Evolutionary conservation across 2,329 filamentous ascomycete species (phyloP).

Genomic region (Biscogniauxia marginata): DNA sequence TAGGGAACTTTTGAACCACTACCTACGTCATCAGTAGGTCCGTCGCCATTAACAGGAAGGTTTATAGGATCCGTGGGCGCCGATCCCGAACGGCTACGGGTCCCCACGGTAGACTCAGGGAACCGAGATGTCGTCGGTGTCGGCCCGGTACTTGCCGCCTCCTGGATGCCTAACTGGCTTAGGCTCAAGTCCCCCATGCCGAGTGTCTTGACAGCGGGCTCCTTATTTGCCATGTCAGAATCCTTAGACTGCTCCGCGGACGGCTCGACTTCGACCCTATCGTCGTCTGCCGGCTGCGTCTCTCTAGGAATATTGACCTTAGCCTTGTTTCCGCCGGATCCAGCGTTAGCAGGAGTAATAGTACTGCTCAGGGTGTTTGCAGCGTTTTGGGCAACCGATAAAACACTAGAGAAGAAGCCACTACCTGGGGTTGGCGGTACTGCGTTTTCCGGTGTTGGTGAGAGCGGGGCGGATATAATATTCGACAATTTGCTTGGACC

Average conservation of each 20-base stretch:
- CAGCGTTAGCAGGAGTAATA: conserved; percentile 64
- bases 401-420: conserved; percentile 90
- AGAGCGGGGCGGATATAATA: conserved; percentile 68
- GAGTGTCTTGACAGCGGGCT: conserved; percentile 82
- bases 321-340: conserved; percentile 49
- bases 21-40: conserved; percentile 36
- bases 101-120: conserved; percentile 44
- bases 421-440: conserved; percentile 51
- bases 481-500: conserved; percentile 86
- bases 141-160: conserved; percentile 52
- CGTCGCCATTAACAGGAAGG: conserved; percentile 33
- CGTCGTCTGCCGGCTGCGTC: conserved; percentile 32
- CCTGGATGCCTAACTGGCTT: conserved; percentile 78
- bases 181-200: conserved; percentile 87
- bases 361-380: conserved; percentile 73
- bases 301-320: conserved; percentile 34
- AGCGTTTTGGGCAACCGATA: conserved; percentile 91
- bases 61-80: conserved; percentile 49
- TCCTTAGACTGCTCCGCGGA: conserved; percentile 40
- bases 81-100: conserved; percentile 54
- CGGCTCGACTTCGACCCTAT: conserved; percentile 45
- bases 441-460: conserved; percentile 70
- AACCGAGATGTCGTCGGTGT: conserved; percentile 59
- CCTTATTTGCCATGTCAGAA: conserved; percentile 54
- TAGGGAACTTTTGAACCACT: conserved; percentile 48